Conservation (phyloP, 495 filamentous ascomycete genomes). For the Penicillium simplicissimum region DNA sequence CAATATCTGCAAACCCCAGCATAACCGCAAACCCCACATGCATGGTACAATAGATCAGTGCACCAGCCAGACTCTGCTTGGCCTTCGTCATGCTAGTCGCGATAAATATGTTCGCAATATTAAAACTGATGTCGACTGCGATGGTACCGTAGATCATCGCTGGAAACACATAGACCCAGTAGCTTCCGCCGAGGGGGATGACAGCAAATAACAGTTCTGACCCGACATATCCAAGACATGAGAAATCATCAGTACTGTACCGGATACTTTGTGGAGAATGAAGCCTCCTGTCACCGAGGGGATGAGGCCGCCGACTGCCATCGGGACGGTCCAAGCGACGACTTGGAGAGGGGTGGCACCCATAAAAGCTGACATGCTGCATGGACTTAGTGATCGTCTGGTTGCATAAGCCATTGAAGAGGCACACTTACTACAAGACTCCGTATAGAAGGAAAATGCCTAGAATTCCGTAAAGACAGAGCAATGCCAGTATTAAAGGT, state of each 20-base stretch:
- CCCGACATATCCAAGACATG: conserved; percentile 63
- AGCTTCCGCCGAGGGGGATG: conserved; percentile 60
- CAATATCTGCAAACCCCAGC: conserved; percentile 73
- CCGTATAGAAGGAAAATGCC: conserved; percentile 78
- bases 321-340: conserved; percentile 77
- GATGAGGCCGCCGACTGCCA: conserved; percentile 72
- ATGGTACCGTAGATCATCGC: conserved; percentile 80
- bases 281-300: conserved; percentile 72
- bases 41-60: conserved; percentile 62
- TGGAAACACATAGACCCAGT: conserved; percentile 77
- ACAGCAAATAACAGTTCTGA: conserved; percentile 72
- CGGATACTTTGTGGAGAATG: conserved; percentile 73
- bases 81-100: conserved; percentile 69
- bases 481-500: conserved; percentile 63
- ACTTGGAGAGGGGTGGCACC: conserved; percentile 64
- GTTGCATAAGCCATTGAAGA: no score
- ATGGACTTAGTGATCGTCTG: no score
- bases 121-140: conserved; percentile 83
- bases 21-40: conserved; percentile 82
- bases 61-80: conserved; percentile 76
- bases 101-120: conserved; percentile 82
- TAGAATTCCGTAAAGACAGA: conserved; percentile 75
- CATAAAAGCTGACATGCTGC: conserved; percentile 67
- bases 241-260: conserved; percentile 69
- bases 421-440: conserved; percentile 67